A percentile compares a stretch with the other conserved stretches of the same genome.
phyloP scores from a whole-genome alignment of 2,329 filamentous ascomycete genomes.

The Trichoderma hamatum region DNA sequence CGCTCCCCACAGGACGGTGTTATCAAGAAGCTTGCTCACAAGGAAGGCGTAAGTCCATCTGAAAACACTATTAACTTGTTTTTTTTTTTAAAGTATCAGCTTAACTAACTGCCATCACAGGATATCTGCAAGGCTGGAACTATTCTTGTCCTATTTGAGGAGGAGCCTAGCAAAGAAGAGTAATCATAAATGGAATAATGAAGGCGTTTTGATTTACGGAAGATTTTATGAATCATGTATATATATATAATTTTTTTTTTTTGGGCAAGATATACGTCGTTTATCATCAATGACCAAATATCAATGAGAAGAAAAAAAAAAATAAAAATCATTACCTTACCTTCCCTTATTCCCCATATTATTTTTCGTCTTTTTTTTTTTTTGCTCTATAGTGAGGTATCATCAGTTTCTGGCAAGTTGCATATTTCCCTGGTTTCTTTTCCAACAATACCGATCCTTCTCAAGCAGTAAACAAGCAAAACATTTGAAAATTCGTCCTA shows the following conservation, averaged over 20 bases:
- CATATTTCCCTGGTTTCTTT: background rate
- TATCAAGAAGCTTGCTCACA: constrained; percentile 73
- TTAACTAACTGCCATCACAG: constrained; percentile 42
- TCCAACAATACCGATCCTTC: background rate
- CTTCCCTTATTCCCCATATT: background rate
- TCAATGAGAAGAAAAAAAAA: constrained; percentile 2
- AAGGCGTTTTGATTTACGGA: constrained; percentile 27
- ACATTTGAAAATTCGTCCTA: background rate
- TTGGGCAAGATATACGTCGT: constrained; percentile 1
- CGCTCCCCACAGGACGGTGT: constrained; percentile 73
- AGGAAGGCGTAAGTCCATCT: constrained; percentile 65
- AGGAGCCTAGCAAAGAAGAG: constrained; percentile 41
- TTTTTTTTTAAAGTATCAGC: too few species aligned
- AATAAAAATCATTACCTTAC: background rate
- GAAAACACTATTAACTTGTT: too few species aligned
- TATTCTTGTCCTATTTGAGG: constrained; percentile 73
- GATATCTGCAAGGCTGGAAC: constrained; percentile 80
- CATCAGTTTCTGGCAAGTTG: background rate
- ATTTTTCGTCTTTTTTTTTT: background rate
- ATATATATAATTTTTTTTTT: background rate
- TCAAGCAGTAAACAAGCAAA: background rate
- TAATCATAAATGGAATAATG: constrained; percentile 31
- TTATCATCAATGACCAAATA: constrained; percentile 7
- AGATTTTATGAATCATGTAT: constrained; percentile 24
- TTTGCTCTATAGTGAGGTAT: background rate